Conservation (phyloP, 768 basidiomycete genomes). For the Hortiboletus flavorubellus region DNA sequence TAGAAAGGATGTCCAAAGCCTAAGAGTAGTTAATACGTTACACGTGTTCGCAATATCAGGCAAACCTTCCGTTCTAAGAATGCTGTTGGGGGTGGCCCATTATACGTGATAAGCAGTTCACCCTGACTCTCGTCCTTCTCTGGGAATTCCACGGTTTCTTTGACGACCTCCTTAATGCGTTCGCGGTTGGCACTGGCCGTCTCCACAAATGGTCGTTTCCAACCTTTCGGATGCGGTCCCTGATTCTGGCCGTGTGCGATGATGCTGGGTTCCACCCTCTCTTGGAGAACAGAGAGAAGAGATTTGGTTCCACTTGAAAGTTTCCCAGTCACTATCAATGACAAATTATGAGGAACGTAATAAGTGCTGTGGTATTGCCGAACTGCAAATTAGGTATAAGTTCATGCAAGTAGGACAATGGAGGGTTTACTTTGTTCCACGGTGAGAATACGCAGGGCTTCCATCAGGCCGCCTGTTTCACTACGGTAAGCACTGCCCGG, state of each 20-base stretch:
- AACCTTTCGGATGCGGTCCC: conserved; percentile 70
- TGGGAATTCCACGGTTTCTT: conserved; percentile 83
- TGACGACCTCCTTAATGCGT: conserved; percentile 49
- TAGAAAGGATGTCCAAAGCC: conserved; percentile 84
- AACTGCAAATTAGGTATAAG: conserved; percentile 49
- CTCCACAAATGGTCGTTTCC: conserved; percentile 95
- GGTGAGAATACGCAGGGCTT: conserved; percentile 78
- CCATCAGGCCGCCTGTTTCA: conserved; percentile 96
- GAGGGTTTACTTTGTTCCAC: conserved; percentile 76
- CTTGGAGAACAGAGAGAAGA: conserved; percentile 78
- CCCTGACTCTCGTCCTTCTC: conserved; percentile 96
- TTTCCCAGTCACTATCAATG: conserved; percentile 86
- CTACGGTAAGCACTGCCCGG: conserved; percentile 85
- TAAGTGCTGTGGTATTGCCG: conserved; percentile 83
- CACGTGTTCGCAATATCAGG: neutral
- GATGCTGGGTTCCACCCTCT: conserved; percentile 79
- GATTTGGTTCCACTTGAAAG: conserved; percentile 71
- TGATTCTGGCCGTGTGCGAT: conserved; percentile 68
- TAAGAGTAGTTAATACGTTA: conserved; percentile 26
- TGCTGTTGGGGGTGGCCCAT: conserved; percentile 71
- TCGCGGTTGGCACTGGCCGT: conserved; percentile 67
- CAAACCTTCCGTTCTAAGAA: conserved; percentile 70
- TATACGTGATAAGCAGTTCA: conserved; percentile 72
- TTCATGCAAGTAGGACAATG: conserved; percentile 1
- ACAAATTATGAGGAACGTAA: conserved; percentile 93